Evolutionary conservation across 2,329 filamentous ascomycete genomes (phyloP).

Genomic region (Alternaria angustiovoidea): DNA sequence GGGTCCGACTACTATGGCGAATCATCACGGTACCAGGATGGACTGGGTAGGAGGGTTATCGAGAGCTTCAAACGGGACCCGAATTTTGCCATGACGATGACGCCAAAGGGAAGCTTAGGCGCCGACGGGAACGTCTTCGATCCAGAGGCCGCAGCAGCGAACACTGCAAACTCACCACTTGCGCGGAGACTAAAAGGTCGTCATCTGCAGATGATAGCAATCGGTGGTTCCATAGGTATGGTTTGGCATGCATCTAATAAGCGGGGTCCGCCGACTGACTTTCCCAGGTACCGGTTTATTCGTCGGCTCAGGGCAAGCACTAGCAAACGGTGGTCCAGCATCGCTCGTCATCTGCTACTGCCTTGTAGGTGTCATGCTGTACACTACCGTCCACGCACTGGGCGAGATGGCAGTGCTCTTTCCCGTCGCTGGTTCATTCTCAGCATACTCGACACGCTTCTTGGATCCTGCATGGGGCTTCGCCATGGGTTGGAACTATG

Average conservation of each 20-base stretch:
- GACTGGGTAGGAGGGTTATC: constrained; percentile 53
- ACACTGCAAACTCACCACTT: constrained; percentile 77
- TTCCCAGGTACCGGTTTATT: constrained; percentile 70
- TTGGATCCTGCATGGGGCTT: constrained; percentile 94
- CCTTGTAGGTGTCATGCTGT: constrained; percentile 86
- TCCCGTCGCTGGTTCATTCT: constrained; percentile 90
- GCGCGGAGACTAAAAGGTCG: constrained; percentile 63
- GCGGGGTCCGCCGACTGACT: constrained; percentile 23
- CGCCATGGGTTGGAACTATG: constrained; percentile 95
- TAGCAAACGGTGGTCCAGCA: constrained; percentile 51
- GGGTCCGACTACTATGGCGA: constrained; percentile 51
- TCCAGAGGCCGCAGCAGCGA: constrained; percentile 67
- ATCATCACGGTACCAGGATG: constrained; percentile 43
- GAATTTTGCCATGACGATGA: constrained; percentile 56
- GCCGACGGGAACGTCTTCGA: constrained; percentile 67
- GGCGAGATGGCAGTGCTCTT: constrained; percentile 92
- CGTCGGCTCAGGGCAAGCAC: constrained; percentile 70
- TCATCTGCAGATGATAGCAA: constrained; percentile 97
- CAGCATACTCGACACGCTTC: constrained; percentile 89
- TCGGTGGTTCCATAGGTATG: constrained; percentile 80
- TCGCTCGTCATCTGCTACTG: constrained; percentile 48
- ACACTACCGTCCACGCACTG: constrained; percentile 88
- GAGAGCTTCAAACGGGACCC: constrained; percentile 53
- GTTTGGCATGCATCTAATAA: constrained; percentile 10
- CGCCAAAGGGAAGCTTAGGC: constrained; percentile 56